Evolutionary conservation across 129 eudicot genomes (phyloP), one percentile per base, ranked within the genome.

Genomic region (Deinandra increscens): DNA sequence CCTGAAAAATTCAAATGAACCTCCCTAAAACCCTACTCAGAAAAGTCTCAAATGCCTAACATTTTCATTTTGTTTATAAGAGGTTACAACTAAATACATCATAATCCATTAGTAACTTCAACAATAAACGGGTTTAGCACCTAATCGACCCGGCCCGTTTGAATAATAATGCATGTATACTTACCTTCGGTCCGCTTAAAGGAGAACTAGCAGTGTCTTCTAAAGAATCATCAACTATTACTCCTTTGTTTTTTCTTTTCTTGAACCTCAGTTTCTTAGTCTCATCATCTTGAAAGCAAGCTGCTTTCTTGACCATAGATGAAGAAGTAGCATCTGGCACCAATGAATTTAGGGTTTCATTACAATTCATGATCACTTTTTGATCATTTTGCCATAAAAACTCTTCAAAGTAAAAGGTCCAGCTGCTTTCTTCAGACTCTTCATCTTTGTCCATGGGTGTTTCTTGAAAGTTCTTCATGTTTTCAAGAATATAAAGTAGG

Each of bases 171-270:
- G 48, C 45, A 50, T 61, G 71, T 37, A n/a, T 20, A 29, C 65
- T 19, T 49, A 84, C 97, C 95, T 81, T 83, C 19, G 87, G 83
- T 66, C 89, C 77, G 65, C 73, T 80, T 44, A 72, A 80, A 62
- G 97, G 91, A 60, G 97, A 90, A 76, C 85, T 90, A 37, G 97
- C 97, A 18, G 95, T 90, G 68, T 90, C 97, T 66, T 87, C 95
- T 61, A 87, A 75, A 60, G 86, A 84, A 76, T 73, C 82, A 73
- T 81, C 90, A 46, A 83, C n/a, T n/a, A 69, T 42, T 3, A 62
- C 38, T 22, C 66, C 61, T 36, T 61, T 75, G 19, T 43, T 77
- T 64, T 81, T 87, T 75, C 83, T 79, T 84, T 83, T 90, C 71
- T 87, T 90, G 58, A 78, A 79, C 46, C 58, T 66, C n/a, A 64